These are phyloP conservation scores for Clonostachys chloroleuca DNA, from an alignment of 2,329 filamentous ascomycete genomes.

Conservation along the genomic window DNA sequence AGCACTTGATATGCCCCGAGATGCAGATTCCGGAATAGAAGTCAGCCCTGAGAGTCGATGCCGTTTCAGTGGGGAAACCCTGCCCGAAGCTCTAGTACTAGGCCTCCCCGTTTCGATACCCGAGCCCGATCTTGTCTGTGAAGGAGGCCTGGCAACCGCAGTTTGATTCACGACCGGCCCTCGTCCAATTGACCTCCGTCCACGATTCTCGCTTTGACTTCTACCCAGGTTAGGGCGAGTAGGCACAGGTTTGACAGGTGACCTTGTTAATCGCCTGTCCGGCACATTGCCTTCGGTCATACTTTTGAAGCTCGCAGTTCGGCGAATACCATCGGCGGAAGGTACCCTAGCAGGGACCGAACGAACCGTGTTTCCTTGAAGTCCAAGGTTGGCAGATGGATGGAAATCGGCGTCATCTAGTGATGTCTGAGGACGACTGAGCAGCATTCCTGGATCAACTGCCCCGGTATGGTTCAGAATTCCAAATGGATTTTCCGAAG, in stretches of 20 bases:
- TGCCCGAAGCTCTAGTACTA: constrained; percentile 33
- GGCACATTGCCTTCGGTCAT: constrained; percentile 31
- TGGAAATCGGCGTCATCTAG: constrained; percentile 33
- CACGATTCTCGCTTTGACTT: constrained; percentile 49
- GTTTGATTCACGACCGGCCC: constrained; percentile 42
- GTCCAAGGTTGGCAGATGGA: neutral
- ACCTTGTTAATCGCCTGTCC: constrained; percentile 37
- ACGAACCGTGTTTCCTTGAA: neutral
- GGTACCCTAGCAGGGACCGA: neutral
- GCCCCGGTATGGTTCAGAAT: constrained; percentile 37
- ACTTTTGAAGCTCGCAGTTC: constrained; percentile 40
- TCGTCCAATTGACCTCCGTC: constrained; percentile 31
- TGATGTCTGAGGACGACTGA: constrained; percentile 46
- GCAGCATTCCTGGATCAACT: constrained; percentile 58
- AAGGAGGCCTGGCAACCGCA: constrained; percentile 32
- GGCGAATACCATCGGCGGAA: constrained; percentile 26
- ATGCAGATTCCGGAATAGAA: constrained; percentile 51
- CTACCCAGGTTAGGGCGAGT: constrained; percentile 44
- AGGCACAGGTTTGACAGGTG: constrained; percentile 43
- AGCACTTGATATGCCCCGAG: constrained; percentile 39
- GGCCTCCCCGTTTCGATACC: neutral
- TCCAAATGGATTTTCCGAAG: constrained; percentile 45
- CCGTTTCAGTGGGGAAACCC: constrained; percentile 47
- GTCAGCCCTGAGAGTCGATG: constrained; percentile 45
- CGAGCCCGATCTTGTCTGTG: constrained; percentile 19